Percentiles rank a stretch among this genome's conserved stretches.
Conservation (phyloP, 2,329 filamentous ascomycete genomes). For the Colletotrichum eleusines region DNA sequence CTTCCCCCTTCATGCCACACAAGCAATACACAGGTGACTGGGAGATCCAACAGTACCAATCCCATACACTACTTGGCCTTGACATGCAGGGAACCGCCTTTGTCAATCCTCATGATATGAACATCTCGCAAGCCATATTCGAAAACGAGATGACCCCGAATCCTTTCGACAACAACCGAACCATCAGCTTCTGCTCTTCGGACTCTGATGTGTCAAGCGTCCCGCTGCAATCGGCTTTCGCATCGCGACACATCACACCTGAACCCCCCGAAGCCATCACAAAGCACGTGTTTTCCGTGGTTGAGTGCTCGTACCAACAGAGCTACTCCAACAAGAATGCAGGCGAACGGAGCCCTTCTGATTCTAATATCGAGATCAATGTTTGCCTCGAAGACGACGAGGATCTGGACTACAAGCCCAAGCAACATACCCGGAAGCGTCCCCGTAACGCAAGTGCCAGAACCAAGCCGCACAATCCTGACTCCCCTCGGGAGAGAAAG, state of each 20-base stretch:
- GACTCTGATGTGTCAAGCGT: constrained; percentile 24
- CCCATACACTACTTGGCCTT: constrained; percentile 26
- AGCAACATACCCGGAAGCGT: constrained; percentile 34
- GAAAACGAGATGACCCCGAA: constrained; percentile 24
- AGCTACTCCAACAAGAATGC: constrained; percentile 33
- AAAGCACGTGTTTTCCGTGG: constrained; percentile 29
- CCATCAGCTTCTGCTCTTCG: constrained; percentile 31
- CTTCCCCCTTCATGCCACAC: constrained; percentile 48
- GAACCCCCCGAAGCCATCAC: constrained; percentile 21
- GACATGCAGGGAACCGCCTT: constrained; percentile 16
- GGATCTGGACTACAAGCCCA: constrained; percentile 36
- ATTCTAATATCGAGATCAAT: constrained; percentile 27
- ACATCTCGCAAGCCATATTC: constrained; percentile 32
- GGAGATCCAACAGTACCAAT: constrained; percentile 17
- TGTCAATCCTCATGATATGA: constrained; percentile 41
- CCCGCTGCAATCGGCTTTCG: constrained; percentile 16
- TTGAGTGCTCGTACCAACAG: neutral
- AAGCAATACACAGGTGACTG: constrained; percentile 29
- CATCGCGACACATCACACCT: constrained; percentile 30
- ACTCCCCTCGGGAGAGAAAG: constrained; percentile 22
- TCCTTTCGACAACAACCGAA: constrained; percentile 2
- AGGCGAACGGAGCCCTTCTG: constrained; percentile 43
- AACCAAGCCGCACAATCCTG: neutral
- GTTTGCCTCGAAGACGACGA: constrained; percentile 17
- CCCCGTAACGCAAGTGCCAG: constrained; percentile 26